Percentiles rank a stretch among this genome's conserved stretches.
phyloP scores from a whole-genome alignment of 495 filamentous ascomycete genomes.

The Hyaloscypha hepaticicola region DNA sequence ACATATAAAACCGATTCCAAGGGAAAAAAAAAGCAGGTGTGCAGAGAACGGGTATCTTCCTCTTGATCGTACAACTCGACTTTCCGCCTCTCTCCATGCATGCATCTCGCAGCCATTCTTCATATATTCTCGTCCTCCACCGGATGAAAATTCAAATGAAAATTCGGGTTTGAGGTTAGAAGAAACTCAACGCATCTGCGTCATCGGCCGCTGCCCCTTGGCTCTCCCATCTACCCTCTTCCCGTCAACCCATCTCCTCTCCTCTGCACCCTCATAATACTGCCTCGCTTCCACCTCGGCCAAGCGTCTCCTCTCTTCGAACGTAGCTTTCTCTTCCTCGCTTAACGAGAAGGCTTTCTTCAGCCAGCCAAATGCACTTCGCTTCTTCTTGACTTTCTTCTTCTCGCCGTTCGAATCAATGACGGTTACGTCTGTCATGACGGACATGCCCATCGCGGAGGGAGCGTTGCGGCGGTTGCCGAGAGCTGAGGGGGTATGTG shows the following conservation, averaged over 20 bases:
- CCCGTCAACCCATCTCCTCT: constrained; percentile 21
- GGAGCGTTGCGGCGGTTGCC: constrained; percentile 29
- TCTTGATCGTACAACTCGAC: neutral
- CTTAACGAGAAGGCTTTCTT: constrained; percentile 58
- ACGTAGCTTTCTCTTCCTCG: constrained; percentile 53
- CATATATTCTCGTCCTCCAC: too few relatives aligned
- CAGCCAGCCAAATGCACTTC: constrained; percentile 58
- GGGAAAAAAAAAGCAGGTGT: neutral
- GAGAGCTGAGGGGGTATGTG: constrained; percentile 46
- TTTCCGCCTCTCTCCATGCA: too few relatives aligned
- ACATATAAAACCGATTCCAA: neutral
- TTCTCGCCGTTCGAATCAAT: constrained; percentile 32
- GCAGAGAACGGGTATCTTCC: neutral
- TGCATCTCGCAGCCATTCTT: too few relatives aligned
- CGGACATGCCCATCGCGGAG: constrained; percentile 48
- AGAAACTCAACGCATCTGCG: neutral
- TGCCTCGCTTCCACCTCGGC: constrained; percentile 6
- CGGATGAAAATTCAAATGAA: too few relatives aligned
- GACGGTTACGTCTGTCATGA: constrained; percentile 34
- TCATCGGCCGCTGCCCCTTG: neutral
- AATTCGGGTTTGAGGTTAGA: too few relatives aligned
- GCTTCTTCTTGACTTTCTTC: constrained; percentile 54
- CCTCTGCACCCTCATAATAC: constrained; percentile 9
- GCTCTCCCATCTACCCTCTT: constrained; percentile 13
- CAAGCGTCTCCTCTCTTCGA: constrained; percentile 43